Evolutionary conservation across 2,329 filamentous ascomycete species (phyloP).

Genomic region (Rhinocladiella similis): DNA sequence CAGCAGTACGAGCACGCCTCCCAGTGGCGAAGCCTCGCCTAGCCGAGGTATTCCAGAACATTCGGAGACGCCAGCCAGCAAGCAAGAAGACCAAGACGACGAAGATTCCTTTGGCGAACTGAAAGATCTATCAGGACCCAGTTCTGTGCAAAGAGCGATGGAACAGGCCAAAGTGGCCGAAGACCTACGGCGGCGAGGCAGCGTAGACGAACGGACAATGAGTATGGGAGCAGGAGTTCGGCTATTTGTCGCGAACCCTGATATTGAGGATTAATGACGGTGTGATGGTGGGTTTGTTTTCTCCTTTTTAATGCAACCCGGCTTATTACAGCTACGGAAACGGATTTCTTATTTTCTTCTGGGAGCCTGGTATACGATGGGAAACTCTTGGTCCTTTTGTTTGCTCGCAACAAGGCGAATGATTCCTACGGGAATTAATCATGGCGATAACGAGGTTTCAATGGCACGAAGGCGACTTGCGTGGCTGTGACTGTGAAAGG

Average conservation of each 20-base stretch:
- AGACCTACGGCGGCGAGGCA: conserved; percentile 47
- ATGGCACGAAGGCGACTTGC: too few relatives aligned
- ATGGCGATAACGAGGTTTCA: too few relatives aligned
- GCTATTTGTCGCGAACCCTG: conserved; percentile 50
- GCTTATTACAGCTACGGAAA: background rate
- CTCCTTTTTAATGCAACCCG: background rate
- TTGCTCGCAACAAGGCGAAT: too few relatives aligned
- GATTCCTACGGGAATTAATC: too few relatives aligned
- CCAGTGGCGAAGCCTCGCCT: conserved; percentile 35
- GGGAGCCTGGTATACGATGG: too few relatives aligned
- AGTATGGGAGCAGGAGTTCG: conserved; percentile 46
- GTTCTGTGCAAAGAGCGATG: conserved; percentile 38
- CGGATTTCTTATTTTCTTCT: background rate
- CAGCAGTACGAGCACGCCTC: conserved; percentile 56
- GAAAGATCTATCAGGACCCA: conserved; percentile 51
- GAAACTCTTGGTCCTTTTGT: too few relatives aligned
- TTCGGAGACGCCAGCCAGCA: conserved; percentile 33
- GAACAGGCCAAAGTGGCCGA: conserved; percentile 44
- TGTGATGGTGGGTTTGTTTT: background rate
- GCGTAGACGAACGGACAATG: conserved; percentile 50
- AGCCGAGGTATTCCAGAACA: conserved; percentile 42
- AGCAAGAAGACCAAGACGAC: conserved; percentile 32
- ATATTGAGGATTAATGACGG: conserved; percentile 37
- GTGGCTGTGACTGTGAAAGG: too few relatives aligned
- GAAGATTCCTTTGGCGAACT: conserved; percentile 58